These are phyloP conservation scores for Xylariaceae sp. DNA, from an alignment of 2,329 filamentous ascomycete genomes.

Conservation along the genomic window DNA sequence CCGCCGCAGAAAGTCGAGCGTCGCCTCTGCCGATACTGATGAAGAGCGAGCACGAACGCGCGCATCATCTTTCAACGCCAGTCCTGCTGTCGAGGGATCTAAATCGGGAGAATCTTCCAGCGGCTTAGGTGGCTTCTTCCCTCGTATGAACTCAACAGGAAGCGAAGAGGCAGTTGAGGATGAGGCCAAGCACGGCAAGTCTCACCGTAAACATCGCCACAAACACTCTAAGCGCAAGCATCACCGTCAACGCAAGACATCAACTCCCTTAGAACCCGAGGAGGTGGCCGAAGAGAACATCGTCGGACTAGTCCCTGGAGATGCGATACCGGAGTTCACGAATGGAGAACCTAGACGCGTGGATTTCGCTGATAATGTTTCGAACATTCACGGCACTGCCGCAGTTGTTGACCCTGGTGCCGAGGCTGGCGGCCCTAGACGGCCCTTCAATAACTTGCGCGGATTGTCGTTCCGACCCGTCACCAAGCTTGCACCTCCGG, in stretches of 20 bases:
- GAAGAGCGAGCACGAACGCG: constrained; percentile 30
- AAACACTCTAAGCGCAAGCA: constrained; percentile 45
- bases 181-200: constrained; percentile 29
- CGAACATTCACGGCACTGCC: constrained; percentile 23
- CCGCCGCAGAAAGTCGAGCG: constrained; percentile 72
- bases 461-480: constrained; percentile 59
- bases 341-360: constrained; percentile 51
- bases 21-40: constrained; percentile 60
- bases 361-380: constrained; percentile 47
- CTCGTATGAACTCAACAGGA: constrained; percentile 36
- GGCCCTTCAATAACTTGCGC: constrained; percentile 53
- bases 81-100: constrained; percentile 35
- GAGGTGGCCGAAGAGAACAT: constrained; percentile 30
- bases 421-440: constrained; percentile 27
- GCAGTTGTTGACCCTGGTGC: constrained; percentile 18
- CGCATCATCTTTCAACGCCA: constrained; percentile 40
- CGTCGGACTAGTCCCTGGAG: constrained; percentile 22
- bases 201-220: constrained; percentile 34
- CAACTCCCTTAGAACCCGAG: constrained; percentile 20
- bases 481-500: constrained; percentile 64
- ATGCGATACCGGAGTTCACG: constrained; percentile 10
- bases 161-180: constrained; percentile 46
- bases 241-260: constrained; percentile 28
- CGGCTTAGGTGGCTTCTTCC: constrained; percentile 29
- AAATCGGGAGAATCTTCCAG: constrained; percentile 37